Conservation (phyloP, 2,329 filamentous ascomycete genomes). For the Xylariomycetidae sp. region DNA sequence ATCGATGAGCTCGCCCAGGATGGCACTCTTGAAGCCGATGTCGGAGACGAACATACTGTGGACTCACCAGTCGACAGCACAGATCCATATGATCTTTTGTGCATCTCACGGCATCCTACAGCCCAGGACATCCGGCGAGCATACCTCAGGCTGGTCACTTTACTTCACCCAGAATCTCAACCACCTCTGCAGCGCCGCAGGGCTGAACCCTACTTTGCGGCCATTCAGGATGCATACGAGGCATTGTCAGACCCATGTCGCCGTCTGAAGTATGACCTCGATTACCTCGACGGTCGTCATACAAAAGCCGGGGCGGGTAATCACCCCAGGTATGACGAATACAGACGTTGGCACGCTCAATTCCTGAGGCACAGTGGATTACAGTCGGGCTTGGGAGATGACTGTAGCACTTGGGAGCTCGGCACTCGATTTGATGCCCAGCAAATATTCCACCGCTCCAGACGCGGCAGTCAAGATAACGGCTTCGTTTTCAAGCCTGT, state of each 20-base stretch:
- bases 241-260: slow-evolving; percentile 38
- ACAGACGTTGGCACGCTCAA: background rate
- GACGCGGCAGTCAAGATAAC: background rate
- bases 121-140: slow-evolving; percentile 34
- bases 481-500: slow-evolving; percentile 4
- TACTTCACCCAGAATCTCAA: slow-evolving; percentile 39
- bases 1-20: slow-evolving; percentile 10
- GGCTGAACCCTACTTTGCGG: slow-evolving; percentile 35
- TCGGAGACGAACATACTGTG: background rate
- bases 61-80: slow-evolving; percentile 8
- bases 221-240: slow-evolving; percentile 40
- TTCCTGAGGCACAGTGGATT: background rate
- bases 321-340: slow-evolving; percentile 2
- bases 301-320: too few relatives aligned
- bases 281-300: background rate
- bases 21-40: slow-evolving; percentile 4
- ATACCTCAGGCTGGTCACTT: slow-evolving; percentile 38
- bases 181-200: slow-evolving; percentile 31
- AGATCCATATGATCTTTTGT: slow-evolving; percentile 40
- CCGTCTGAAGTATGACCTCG: slow-evolving; percentile 35
- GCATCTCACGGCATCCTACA: slow-evolving; percentile 31
- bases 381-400: background rate
- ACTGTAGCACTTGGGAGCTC: slow-evolving; percentile 2
- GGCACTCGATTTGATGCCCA: slow-evolving; percentile 4
- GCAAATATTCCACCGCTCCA: background rate